Evolutionary conservation across 345 rosid genomes (phyloP), one percentile per base, ranked within the genome.

Genomic region (Tarenaya hassleriana): DNA sequence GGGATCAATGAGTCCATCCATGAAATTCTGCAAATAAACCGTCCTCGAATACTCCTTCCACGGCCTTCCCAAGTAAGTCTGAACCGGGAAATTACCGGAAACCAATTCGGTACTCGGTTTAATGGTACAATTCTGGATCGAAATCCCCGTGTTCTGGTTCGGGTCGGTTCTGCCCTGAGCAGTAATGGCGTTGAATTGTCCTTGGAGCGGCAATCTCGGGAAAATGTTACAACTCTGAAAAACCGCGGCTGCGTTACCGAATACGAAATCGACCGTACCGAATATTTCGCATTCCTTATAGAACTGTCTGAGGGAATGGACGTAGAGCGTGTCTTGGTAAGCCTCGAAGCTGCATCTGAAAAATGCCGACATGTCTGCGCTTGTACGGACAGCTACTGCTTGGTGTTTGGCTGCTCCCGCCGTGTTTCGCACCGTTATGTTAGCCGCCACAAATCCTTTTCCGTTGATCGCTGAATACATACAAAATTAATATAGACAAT

Each of bases 251-350:
- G 72, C 69, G 14, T 71, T 67, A 16, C 76, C 72, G 1, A 67
- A 67, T 48, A 80, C 80, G 63, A 74, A 83, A 52, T 83, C 81
- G 12, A 80, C 54, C 0, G 81, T 83, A n/a, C 92, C 79, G 3
- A 75, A 76, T 0, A 83, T 65, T 10, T 72, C 70, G 4, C 87
- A 74, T 16, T 72, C 77, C 14, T 68, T 52, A 20, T 77, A 80
- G 48, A 83, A 77, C 42, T 77, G 91, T 12, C 82, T 40, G 1
- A 71, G 63, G 2, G 90, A 77, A 33, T 79, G 86, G 1, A 70
- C 20, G 41, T 79, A 79, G 8, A 80, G 57, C 1, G 84, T 77
- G 61, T 80, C 84, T 38, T 83, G 86, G 33, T 77, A 83, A 1
- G 68, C 80, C 41, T 77, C 79, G 12, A 83, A 71, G 41, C 82